A percentile compares a stretch with the other conserved stretches of the same genome.
Conservation (phyloP, 73 alveolate genomes). For the Uronychia setigera region DNA sequence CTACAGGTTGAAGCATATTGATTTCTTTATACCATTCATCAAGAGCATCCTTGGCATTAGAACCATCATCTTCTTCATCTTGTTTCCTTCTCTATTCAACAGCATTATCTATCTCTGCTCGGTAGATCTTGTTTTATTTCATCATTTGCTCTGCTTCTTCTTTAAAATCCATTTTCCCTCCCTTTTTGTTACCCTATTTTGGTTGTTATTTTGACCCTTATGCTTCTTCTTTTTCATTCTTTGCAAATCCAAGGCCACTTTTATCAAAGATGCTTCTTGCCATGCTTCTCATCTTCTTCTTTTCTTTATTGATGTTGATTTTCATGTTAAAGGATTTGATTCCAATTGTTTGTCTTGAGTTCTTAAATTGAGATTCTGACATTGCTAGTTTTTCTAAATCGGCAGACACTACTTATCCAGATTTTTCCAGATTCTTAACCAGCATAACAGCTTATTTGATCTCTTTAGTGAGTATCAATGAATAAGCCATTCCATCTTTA, state of each 20-base stretch:
- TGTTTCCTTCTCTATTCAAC: neutral
- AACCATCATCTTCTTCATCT: neutral
- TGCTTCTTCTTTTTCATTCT: constrained; percentile 1
- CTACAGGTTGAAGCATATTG: neutral
- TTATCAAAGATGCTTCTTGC: constrained; percentile 46
- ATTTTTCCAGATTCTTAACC: constrained; percentile 55
- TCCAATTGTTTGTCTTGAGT: constrained; percentile 37
- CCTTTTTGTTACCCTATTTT: neutral
- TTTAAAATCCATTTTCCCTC: neutral
- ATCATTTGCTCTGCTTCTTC: neutral
- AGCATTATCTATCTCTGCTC: neutral
- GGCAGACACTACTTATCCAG: constrained; percentile 56
- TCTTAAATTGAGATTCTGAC: constrained; percentile 65
- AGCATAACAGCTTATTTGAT: constrained; percentile 62
- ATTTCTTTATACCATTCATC: neutral
- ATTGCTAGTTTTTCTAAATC: constrained; percentile 75
- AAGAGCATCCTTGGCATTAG: neutral
- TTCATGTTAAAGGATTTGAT: constrained; percentile 37
- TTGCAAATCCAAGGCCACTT: constrained; percentile 33
- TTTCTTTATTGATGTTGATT: constrained; percentile 33
- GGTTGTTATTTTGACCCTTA: neutral
- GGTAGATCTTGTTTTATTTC: neutral
- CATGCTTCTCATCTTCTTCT: constrained; percentile 31
- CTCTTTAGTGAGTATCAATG: constrained; percentile 60
- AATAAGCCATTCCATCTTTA: constrained; percentile 75